Conservation (phyloP, 768 basidiomycete genomes). For the Hygrophorus pudorinus region DNA sequence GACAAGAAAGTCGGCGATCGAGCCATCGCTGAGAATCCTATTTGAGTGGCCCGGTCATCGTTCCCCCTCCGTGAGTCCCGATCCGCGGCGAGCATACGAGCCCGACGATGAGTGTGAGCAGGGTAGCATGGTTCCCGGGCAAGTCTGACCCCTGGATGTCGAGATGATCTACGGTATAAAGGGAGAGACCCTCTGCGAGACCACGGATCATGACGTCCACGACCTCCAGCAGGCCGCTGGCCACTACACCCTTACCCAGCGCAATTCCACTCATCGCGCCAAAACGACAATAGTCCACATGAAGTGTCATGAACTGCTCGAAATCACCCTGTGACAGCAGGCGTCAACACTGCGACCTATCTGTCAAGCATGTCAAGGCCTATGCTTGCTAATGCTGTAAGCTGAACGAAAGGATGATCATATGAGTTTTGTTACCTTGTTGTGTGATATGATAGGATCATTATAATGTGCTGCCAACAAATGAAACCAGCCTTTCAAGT, state of each 20-base stretch:
- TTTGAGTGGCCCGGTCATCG: not conserved
- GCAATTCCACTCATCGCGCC: conserved; percentile 98
- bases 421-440: too few species aligned
- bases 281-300: conserved; percentile 96
- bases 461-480: too few species aligned
- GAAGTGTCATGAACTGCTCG: conserved; percentile 82
- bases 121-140: conserved; percentile 55
- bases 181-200: conserved; percentile 48
- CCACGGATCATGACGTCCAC: conserved; percentile 55
- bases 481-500: too few species aligned
- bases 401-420: too few species aligned
- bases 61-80: not conserved
- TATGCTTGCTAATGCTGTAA: too few species aligned
- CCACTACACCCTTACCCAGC: conserved; percentile 84
- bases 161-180: conserved; percentile 79
- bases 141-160: conserved; percentile 84
- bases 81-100: conserved; percentile 88
- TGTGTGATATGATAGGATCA: too few species aligned
- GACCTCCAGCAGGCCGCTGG: conserved; percentile 78
- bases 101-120: conserved; percentile 89
- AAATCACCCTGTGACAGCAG: conserved; percentile 67
- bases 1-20: not conserved
- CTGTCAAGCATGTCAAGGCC: too few species aligned
- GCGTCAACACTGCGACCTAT: too few species aligned
- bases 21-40: not conserved